Percentiles rank a stretch among this genome's conserved stretches.
phyloP scores from a whole-genome alignment of 306 rosid genomes.

The Myrica gale region DNA sequence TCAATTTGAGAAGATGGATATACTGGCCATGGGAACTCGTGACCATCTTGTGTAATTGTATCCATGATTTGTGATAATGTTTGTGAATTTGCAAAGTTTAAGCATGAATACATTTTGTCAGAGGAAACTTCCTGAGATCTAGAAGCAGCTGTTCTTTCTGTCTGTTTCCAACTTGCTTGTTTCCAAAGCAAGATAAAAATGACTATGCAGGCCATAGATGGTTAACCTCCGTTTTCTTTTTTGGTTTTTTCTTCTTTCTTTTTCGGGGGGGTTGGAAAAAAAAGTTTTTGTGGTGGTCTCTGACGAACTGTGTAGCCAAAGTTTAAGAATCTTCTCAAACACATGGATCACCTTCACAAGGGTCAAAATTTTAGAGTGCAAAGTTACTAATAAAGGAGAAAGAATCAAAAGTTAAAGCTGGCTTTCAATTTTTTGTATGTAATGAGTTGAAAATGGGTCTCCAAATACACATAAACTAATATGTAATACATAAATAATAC shows the following conservation, averaged over 20 bases:
- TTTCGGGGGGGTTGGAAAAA: neutral
- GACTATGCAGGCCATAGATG: neutral
- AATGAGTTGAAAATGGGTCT: neutral
- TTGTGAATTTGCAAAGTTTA: neutral
- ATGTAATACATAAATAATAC: neutral
- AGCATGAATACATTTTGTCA: neutral
- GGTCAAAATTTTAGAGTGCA: neutral
- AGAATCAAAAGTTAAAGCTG: neutral
- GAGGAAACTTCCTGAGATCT: neutral
- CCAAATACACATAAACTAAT: neutral
- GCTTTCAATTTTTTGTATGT: neutral
- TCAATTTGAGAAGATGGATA: conserved; percentile 13
- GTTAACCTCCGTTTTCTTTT: neutral
- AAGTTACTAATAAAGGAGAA: neutral
- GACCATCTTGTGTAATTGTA: neutral
- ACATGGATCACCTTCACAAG: neutral
- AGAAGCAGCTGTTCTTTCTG: neutral
- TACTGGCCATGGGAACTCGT: neutral
- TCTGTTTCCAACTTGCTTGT: neutral
- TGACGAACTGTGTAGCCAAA: neutral
- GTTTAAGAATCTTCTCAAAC: neutral
- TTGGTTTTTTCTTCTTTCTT: too few relatives aligned
- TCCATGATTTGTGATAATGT: conserved; percentile 4
- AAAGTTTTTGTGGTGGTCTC: neutral
- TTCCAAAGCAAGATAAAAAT: neutral